Conservation (phyloP, 176 grass and related monocot genomes). For the Carex littledalei region DNA sequence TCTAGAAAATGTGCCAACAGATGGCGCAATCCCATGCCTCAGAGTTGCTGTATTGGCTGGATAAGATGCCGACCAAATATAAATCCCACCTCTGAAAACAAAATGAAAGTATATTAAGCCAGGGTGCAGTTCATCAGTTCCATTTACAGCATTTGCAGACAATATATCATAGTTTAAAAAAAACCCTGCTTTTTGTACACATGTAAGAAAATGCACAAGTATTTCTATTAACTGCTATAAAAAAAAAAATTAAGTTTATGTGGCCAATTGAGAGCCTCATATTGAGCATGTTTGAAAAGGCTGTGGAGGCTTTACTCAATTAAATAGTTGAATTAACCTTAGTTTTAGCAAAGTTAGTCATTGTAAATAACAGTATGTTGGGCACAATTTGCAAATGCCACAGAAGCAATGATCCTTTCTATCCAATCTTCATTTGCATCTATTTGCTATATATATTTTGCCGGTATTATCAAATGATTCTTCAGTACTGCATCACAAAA, state of each 20-base stretch:
- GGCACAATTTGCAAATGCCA: background rate
- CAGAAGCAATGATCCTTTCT: background rate
- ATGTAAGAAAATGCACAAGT: background rate
- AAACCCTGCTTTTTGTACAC: background rate
- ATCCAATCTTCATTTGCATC: background rate
- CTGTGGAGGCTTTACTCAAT: background rate
- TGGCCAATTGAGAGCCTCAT: background rate
- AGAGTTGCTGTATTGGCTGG: slow-evolving; percentile 66
- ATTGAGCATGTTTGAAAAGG: background rate
- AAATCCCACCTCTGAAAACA: slow-evolving; percentile 69
- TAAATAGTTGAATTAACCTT: background rate
- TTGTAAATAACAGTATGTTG: background rate
- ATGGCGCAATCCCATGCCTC: slow-evolving; percentile 48
- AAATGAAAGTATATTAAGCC: background rate
- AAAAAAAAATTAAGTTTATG: background rate
- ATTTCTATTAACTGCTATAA: background rate
- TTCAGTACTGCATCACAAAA: background rate
- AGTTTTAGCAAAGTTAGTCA: background rate
- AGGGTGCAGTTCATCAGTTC: background rate
- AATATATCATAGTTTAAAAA: background rate
- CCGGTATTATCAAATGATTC: background rate
- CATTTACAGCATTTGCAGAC: background rate
- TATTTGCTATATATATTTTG: background rate
- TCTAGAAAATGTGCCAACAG: slow-evolving; percentile 56
- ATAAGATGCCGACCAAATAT: slow-evolving; percentile 95